phyloP scores from a whole-genome alignment of 2,329 filamentous ascomycete genomes.

The Podosphaera fusca region DNA sequence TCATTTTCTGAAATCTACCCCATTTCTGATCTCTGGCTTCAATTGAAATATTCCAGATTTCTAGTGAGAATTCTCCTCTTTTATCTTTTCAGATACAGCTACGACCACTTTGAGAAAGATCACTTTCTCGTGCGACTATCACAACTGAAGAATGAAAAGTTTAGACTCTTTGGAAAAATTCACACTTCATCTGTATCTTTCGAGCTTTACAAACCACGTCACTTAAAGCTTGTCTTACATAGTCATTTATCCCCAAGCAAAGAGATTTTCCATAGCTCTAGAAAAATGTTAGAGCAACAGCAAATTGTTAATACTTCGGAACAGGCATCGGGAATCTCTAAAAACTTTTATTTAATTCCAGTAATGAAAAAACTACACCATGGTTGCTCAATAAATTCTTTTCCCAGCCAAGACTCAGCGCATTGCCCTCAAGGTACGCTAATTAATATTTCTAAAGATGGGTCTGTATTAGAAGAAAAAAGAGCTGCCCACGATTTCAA shows the following conservation, averaged over 20 bases:
- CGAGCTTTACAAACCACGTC: not conserved
- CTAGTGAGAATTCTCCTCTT: not conserved
- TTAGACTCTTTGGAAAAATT: not conserved
- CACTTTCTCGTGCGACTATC: not conserved
- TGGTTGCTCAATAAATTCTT: too few relatives aligned
- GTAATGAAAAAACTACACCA: too few relatives aligned
- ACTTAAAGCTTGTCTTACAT: not conserved
- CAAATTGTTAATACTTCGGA: too few relatives aligned
- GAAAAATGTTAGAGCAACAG: not conserved
- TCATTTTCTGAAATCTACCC: too few relatives aligned
- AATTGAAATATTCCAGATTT: not conserved
- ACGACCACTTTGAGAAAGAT: too few relatives aligned
- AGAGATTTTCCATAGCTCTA: not conserved
- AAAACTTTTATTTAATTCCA: too few relatives aligned
- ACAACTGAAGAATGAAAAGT: not conserved
- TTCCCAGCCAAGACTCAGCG: too few relatives aligned
- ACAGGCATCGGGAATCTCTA: too few relatives aligned
- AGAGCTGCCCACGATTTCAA: not conserved
- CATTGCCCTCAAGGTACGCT: not conserved
- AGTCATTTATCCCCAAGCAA: not conserved
- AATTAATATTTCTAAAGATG: not conserved
- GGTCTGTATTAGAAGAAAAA: not conserved
- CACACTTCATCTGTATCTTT: not conserved
- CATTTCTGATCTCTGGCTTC: not conserved
- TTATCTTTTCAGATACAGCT: not conserved